Evolutionary conservation across 2,329 filamentous ascomycete genomes (phyloP).

Genomic region (Xylariaceae sp.): DNA sequence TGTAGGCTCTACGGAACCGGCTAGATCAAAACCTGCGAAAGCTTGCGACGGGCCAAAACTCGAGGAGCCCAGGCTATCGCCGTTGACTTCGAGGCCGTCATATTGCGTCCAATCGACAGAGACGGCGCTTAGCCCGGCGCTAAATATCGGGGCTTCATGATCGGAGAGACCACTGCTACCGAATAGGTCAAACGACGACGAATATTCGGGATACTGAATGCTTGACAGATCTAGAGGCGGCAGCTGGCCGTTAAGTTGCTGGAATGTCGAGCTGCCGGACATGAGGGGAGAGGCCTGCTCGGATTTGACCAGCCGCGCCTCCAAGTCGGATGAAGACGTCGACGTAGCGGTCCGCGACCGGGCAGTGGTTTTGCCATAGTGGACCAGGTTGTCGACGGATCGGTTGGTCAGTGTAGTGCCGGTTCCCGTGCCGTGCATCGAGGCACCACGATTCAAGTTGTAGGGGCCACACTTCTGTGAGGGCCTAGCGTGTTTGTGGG

Average conservation of each 20-base stretch:
- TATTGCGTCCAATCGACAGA: slow-evolving; percentile 61
- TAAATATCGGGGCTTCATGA: slow-evolving; percentile 64
- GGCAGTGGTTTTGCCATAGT: slow-evolving; percentile 46
- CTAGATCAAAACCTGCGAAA: slow-evolving; percentile 56
- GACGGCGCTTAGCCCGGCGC: slow-evolving; percentile 63
- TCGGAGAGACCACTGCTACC: slow-evolving; percentile 50
- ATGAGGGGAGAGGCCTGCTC: slow-evolving; percentile 66
- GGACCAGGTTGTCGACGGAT: slow-evolving; percentile 52
- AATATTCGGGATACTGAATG: slow-evolving; percentile 58
- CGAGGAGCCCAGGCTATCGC: slow-evolving; percentile 38
- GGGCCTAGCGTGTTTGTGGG: slow-evolving; percentile 64
- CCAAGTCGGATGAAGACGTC: slow-evolving; percentile 46
- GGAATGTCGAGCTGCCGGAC: slow-evolving; percentile 53
- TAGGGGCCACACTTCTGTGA: slow-evolving; percentile 69
- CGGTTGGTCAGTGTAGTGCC: slow-evolving; percentile 50
- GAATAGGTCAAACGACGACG: slow-evolving; percentile 60
- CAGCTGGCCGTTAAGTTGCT: slow-evolving; percentile 58
- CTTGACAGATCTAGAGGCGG: slow-evolving; percentile 65
- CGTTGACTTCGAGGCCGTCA: slow-evolving; percentile 54
- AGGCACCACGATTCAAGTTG: slow-evolving; percentile 61
- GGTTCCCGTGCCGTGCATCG: slow-evolving; percentile 49
- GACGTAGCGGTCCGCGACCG: slow-evolving; percentile 46
- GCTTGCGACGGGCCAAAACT: slow-evolving; percentile 43
- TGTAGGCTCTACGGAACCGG: slow-evolving; percentile 56
- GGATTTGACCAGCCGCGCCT: slow-evolving; percentile 63